phyloP scores from a whole-genome alignment of 208 protist genomes.

The Sergeia podlipaevii region DNA sequence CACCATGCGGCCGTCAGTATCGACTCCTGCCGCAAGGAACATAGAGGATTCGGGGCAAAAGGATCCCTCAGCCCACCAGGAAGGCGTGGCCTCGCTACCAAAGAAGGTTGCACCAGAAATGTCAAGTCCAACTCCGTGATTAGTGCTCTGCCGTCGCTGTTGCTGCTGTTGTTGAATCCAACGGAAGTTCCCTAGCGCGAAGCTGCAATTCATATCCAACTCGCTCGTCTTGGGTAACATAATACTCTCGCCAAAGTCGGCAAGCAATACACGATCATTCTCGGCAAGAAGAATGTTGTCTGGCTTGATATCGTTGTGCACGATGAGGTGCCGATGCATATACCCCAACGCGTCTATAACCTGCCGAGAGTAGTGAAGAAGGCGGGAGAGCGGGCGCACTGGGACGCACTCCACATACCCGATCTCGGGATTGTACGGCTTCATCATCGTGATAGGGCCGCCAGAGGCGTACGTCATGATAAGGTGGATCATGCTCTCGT shows the following conservation, averaged over 20 bases:
- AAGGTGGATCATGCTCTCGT: conserved; percentile 73
- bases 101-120: conserved; percentile 6
- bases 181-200: background rate
- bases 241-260: conserved; percentile 47
- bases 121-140: conserved; percentile 8
- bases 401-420: conserved; percentile 17
- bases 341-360: conserved; percentile 33
- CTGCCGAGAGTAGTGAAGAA: conserved; percentile 34
- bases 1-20: conserved; percentile 22
- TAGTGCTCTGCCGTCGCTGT: background rate
- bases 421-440: conserved; percentile 18
- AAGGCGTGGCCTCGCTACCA: background rate
- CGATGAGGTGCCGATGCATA: conserved; percentile 37
- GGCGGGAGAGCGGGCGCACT: conserved; percentile 32
- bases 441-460: conserved; percentile 25
- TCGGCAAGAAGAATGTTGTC: conserved; percentile 51
- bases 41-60: conserved; percentile 39
- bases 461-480: conserved; percentile 47
- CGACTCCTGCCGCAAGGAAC: conserved; percentile 32
- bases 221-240: conserved; percentile 9
- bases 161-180: background rate
- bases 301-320: conserved; percentile 69
- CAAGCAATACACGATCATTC: conserved; percentile 21
- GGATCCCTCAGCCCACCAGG: conserved; percentile 2
- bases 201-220: conserved; percentile 7